A percentile compares a stretch with the other conserved stretches of the same genome.
Conservation (phyloP, 352 stramenopile genomes). For the Phytophthora tentaculata region DNA sequence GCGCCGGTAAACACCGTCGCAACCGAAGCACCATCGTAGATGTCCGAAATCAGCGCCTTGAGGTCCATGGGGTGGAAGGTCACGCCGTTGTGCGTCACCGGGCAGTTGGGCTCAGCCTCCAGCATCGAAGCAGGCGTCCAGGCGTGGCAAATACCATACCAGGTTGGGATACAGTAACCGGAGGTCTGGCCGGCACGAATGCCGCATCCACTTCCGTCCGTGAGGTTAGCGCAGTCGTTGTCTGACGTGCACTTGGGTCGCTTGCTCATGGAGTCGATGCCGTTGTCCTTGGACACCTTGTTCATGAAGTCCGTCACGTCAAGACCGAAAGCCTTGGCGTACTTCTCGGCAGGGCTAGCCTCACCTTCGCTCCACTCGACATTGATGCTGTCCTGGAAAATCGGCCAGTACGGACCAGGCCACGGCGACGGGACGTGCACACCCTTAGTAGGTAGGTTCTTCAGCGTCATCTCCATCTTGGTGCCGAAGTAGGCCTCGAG, state of each 20-base stretch:
- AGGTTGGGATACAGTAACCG: slow-evolving; percentile 49
- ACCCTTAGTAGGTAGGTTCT: slow-evolving; percentile 27
- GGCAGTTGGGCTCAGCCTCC: slow-evolving; percentile 42
- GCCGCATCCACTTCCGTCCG: slow-evolving; percentile 31
- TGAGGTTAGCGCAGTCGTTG: slow-evolving; percentile 28
- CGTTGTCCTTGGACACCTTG: slow-evolving; percentile 38
- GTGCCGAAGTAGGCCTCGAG: slow-evolving; percentile 33
- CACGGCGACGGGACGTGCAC: slow-evolving; percentile 38
- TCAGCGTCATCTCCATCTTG: slow-evolving; percentile 32
- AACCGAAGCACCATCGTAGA: slow-evolving; percentile 36
- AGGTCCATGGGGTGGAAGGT: slow-evolving; percentile 49
- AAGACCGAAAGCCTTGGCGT: slow-evolving; percentile 50
- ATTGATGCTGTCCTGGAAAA: slow-evolving; percentile 74
- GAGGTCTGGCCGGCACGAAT: slow-evolving; percentile 30
- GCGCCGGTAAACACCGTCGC: slow-evolving; percentile 41
- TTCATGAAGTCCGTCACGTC: slow-evolving; percentile 47
- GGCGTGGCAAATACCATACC: slow-evolving; percentile 52
- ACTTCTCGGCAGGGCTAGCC: slow-evolving; percentile 46
- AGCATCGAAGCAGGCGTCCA: slow-evolving; percentile 40
- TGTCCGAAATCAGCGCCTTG: slow-evolving; percentile 42
- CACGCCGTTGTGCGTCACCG: slow-evolving; percentile 41
- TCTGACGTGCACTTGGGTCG: slow-evolving; percentile 31
- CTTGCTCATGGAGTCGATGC: slow-evolving; percentile 35
- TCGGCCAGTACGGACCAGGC: slow-evolving; percentile 64
- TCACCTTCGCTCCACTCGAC: slow-evolving; percentile 11